Base-by-base conservation (phyloP, 345 rosid species). In the Boechera retrofracta region DNA sequence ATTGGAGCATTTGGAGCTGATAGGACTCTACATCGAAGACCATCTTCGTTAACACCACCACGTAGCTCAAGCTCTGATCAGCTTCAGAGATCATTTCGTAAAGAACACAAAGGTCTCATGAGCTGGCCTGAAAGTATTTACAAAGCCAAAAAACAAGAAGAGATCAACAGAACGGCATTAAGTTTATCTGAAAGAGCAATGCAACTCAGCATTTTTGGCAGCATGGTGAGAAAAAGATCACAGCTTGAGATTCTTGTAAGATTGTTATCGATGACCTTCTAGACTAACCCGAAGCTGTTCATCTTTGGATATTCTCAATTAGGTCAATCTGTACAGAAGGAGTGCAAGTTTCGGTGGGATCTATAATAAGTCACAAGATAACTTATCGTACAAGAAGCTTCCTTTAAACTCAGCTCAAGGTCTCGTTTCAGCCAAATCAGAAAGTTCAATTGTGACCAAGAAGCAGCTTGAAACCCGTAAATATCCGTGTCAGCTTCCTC, bases 141-240 rank as follows among this genome's bases (percentile, higher is more conserved):
- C 87, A 54, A n/a, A 24, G 70, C 74, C 32, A 47, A 71, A 57
- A 83, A 80, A 55, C 85, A 82, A 52, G 72, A 79, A 41, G 85
- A 47, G 67, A 45, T 31, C 24, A 62, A 24, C 73, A 79, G 5
- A 53, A 77, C 74, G n/a, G 12, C 77, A 16, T 79, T 79, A 60
- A 91, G 81, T 80, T 86, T 95, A 62, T 86, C 98, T 41, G 85
- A 85, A 47, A 84, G 83, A 86, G 99, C 98, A 32, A 89, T 85
- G 91, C 90, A 89, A 41, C 80, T 91, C 59, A 80, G 93, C 85
- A 83, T 86, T 64, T 92, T 80, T 59, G 99, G 98, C 72, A 87
- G 93, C 86, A 87, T 55, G 98, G 97, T 95, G 85, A 56, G 42
- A 16, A n/a, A 31, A 6, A 9, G 1, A 38, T 56, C 13, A 21